phyloP scores from a whole-genome alignment of 2,329 filamentous ascomycete species.

The Aspergillus tubingensis region DNA sequence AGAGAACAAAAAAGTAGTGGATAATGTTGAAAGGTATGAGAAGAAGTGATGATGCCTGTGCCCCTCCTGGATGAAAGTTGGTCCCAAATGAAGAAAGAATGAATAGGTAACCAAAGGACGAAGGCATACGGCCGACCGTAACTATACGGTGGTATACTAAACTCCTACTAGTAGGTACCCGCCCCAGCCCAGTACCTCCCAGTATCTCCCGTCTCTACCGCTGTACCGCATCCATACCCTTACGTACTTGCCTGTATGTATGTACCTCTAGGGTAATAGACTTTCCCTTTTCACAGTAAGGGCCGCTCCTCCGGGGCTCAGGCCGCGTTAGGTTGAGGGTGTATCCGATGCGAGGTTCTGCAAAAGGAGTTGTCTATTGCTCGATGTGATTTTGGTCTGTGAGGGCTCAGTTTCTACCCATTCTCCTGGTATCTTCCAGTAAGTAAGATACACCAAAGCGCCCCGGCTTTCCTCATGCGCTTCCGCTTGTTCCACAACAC shows the following conservation, averaged over 20 bases:
- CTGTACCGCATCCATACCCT: slow-evolving; percentile 58
- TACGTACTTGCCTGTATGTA: slow-evolving; percentile 51
- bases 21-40: neutral
- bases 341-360: slow-evolving; percentile 18
- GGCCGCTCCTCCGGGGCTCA: slow-evolving; percentile 21
- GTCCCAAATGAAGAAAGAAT: neutral
- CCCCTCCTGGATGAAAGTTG: neutral
- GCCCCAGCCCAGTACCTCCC: neutral
- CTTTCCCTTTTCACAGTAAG: slow-evolving; percentile 25
- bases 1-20: neutral
- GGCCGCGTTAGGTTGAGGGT: slow-evolving; percentile 20
- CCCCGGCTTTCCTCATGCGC: slow-evolving; percentile 4
- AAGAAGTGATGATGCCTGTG: neutral
- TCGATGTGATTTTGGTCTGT: neutral
- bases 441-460: slow-evolving; percentile 16
- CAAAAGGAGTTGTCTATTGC: neutral
- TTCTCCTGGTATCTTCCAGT: slow-evolving; percentile 19
- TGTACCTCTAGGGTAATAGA: slow-evolving; percentile 17
- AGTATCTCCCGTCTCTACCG: slow-evolving; percentile 32
- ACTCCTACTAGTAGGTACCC: neutral
- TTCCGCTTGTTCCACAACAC: slow-evolving; percentile 2
- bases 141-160: neutral
- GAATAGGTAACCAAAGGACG: neutral
- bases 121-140: neutral
- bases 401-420: slow-evolving; percentile 8